phyloP scores from a whole-genome alignment of 208 protist genomes.

The Wallacemonas sp. region DNA sequence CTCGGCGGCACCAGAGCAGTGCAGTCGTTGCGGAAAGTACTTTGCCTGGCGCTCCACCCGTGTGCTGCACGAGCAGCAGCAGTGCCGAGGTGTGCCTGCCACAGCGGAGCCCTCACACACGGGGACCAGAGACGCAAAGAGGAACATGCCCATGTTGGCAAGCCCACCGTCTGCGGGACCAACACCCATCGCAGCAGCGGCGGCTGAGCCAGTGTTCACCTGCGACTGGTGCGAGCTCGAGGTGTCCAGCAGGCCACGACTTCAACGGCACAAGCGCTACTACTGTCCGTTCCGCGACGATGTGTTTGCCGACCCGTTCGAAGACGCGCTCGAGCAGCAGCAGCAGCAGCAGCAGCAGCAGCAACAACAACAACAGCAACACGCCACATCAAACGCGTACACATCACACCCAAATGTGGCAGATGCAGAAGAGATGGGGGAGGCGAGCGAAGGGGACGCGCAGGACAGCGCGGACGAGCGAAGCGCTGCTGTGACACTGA shows the following conservation, averaged over 20 bases:
- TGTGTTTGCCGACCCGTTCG: conserved; percentile 52
- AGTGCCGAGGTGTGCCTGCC: too few relatives aligned
- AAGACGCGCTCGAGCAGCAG: conserved; percentile 21
- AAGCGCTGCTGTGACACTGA: conserved; percentile 22
- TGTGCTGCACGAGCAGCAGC: conserved; percentile 41
- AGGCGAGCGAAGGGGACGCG: conserved; percentile 13
- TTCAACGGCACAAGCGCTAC: conserved; percentile 67
- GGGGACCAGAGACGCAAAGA: too few relatives aligned
- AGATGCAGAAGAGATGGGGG: conserved; percentile 1
- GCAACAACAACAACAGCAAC: too few relatives aligned
- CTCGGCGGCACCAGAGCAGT: conserved; percentile 9
- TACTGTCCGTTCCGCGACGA: conserved; percentile 85
- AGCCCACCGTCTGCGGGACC: too few relatives aligned
- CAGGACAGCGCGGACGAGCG: conserved; percentile 2
- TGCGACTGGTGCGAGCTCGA: conserved; percentile 81
- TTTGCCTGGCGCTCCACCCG: conserved; percentile 43
- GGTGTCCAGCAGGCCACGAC: conserved; percentile 51
- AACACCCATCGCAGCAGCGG: too few relatives aligned
- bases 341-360: background rate
- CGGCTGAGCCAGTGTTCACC: too few relatives aligned
- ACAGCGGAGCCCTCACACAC: too few relatives aligned
- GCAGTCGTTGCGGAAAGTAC: conserved; percentile 29
- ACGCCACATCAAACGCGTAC: too few relatives aligned
- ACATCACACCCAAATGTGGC: too few relatives aligned
- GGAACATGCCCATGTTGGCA: too few relatives aligned